Evolutionary conservation across 495 filamentous ascomycete genomes (phyloP).

Genomic region (Aspergillus biplanus): DNA sequence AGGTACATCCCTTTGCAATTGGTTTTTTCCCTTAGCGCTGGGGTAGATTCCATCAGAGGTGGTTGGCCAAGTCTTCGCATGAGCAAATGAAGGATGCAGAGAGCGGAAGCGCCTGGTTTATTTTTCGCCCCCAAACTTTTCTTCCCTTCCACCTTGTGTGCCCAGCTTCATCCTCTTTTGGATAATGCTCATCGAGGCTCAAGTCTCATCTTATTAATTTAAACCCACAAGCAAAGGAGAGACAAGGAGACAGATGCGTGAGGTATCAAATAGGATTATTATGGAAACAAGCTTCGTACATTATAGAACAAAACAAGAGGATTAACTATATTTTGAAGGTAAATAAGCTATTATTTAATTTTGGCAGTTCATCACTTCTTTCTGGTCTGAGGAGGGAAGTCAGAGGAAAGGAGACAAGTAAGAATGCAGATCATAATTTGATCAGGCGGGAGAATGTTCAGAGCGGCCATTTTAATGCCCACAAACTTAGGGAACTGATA

Average conservation of each 20-base stretch:
- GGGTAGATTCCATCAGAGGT: too few relatives aligned
- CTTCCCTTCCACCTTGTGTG: too few relatives aligned
- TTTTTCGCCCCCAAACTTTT: too few relatives aligned
- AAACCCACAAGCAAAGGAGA: constrained; percentile 22
- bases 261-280: constrained; percentile 26
- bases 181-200: too few relatives aligned
- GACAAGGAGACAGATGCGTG: constrained; percentile 4
- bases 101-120: too few relatives aligned
- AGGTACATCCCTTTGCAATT: too few relatives aligned
- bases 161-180: too few relatives aligned
- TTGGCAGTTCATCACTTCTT: constrained; percentile 19
- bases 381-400: constrained; percentile 21
- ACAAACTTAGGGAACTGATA: not conserved
- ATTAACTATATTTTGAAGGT: constrained; percentile 45
- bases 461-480: constrained; percentile 1
- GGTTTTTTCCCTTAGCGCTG: too few relatives aligned
- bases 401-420: constrained; percentile 35
- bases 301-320: constrained; percentile 30
- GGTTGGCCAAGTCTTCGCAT: too few relatives aligned
- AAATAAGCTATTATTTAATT: constrained; percentile 22
- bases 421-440: constrained; percentile 40
- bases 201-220: not conserved
- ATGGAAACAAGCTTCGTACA: constrained; percentile 35
- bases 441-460: constrained; percentile 30
- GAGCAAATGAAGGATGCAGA: too few relatives aligned